Conservation (phyloP, 2,329 filamentous ascomycete species). For the Podosphaera aphanis region DNA sequence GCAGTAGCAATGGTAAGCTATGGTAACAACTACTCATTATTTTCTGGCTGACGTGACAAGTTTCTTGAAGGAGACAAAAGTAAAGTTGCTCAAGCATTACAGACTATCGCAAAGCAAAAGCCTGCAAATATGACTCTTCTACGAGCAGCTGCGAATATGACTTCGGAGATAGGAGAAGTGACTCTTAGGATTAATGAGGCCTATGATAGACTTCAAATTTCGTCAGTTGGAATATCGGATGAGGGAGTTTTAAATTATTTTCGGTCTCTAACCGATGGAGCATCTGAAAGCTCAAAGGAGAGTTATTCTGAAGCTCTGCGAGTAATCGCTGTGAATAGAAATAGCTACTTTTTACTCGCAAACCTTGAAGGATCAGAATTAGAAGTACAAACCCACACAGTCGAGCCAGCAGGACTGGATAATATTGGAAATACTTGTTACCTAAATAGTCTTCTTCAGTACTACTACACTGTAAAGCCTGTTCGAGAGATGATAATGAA, state of each 20-base stretch:
- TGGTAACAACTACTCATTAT: not conserved
- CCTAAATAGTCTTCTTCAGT: conserved; percentile 86
- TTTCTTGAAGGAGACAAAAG: conserved; percentile 13
- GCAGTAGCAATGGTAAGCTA: conserved; percentile 13
- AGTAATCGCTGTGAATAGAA: conserved; percentile 14
- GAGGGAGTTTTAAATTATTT: conserved; percentile 15
- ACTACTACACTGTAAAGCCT: conserved; percentile 71
- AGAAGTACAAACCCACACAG: conserved; percentile 11
- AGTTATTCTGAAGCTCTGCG: conserved; percentile 14
- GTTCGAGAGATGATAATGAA: conserved; percentile 60
- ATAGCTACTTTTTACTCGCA: conserved; percentile 14
- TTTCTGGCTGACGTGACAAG: conserved; percentile 5
- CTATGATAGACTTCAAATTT: conserved; percentile 15
- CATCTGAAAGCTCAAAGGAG: conserved; percentile 13
- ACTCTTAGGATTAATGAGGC: conserved; percentile 13
- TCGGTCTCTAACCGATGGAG: conserved; percentile 11
- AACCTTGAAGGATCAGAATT: conserved; percentile 16
- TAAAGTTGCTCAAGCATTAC: conserved; percentile 13
- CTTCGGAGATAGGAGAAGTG: conserved; percentile 9
- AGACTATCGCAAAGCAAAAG: conserved; percentile 13
- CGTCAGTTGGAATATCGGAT: conserved; percentile 10
- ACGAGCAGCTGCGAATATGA: conserved; percentile 11
- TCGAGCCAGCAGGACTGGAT: conserved; percentile 59
- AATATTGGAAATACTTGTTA: conserved; percentile 98
- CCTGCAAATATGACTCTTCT: conserved; percentile 11